Percentiles rank a stretch among this genome's conserved stretches.
Conservation (phyloP, 2,329 filamentous ascomycete genomes). For the Talaromyces sp. region DNA sequence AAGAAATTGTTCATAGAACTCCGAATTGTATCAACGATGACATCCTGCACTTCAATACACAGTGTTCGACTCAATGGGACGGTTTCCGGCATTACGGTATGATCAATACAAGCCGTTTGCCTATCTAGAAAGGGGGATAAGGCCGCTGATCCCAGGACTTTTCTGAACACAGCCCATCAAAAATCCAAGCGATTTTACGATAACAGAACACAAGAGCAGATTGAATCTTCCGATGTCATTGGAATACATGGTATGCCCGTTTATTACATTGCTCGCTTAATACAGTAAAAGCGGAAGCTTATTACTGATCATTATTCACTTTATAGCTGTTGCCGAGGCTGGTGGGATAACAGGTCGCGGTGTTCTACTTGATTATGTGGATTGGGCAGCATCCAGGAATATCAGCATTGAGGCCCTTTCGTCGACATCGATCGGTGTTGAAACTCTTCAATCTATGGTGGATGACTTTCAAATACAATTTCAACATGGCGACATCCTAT, state of each 20-base stretch:
- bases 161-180: not conserved
- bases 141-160: not conserved
- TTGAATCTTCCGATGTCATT: not conserved
- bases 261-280: not conserved
- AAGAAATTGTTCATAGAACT: not conserved
- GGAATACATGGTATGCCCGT: not conserved
- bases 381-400: not conserved
- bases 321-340: not conserved
- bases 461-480: not conserved
- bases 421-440: not conserved
- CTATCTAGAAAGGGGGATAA: not conserved
- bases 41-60: not conserved
- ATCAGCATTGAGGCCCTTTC: not conserved
- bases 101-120: not conserved
- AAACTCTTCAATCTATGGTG: not conserved
- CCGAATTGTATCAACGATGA: not conserved
- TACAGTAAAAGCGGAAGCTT: not conserved
- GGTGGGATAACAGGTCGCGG: not conserved
- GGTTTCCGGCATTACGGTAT: not conserved
- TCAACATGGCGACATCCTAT: not conserved
- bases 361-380: not conserved
- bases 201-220: not conserved
- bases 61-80: not conserved
- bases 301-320: not conserved
- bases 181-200: not conserved